Conservation (phyloP, 805 yeast genomes). For the Diddensiella transvaalensis region DNA sequence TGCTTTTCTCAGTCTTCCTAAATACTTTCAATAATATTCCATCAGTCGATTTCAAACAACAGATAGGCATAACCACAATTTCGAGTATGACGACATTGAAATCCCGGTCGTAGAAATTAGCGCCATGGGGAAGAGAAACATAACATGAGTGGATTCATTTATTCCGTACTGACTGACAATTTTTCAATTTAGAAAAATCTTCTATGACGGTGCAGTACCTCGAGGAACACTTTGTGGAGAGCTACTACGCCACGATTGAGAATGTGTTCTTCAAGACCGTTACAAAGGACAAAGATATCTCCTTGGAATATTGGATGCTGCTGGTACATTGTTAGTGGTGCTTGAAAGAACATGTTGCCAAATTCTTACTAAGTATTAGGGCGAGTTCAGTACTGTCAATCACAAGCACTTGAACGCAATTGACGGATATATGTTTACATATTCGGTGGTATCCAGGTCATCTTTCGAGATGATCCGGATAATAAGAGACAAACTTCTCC, state of each 20-base stretch:
- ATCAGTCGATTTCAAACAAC: too few relatives aligned
- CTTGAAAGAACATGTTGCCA: too few relatives aligned
- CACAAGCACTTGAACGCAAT: slow-evolving; percentile 76
- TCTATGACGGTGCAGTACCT: slow-evolving; percentile 80
- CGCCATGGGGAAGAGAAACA: too few relatives aligned
- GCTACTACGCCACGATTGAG: slow-evolving; percentile 88
- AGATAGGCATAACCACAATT: too few relatives aligned
- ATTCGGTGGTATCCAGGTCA: slow-evolving; percentile 72
- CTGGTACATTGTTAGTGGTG: too few relatives aligned
- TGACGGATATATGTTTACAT: slow-evolving; percentile 79
- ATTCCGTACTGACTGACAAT: too few relatives aligned
- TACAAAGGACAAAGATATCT: slow-evolving; percentile 72
- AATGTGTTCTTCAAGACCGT: slow-evolving; percentile 70
- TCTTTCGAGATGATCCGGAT: slow-evolving; percentile 73
- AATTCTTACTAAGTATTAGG: too few relatives aligned
- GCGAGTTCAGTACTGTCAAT: slow-evolving; percentile 76
- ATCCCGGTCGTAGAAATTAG: too few relatives aligned
- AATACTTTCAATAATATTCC: too few relatives aligned
- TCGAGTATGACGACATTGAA: too few relatives aligned
- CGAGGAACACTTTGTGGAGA: slow-evolving; percentile 83
- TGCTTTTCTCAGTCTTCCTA: too few relatives aligned
- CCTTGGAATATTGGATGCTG: slow-evolving; percentile 84
- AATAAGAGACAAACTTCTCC: slow-evolving; percentile 79
- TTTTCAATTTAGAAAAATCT: slow-evolving; percentile 57
- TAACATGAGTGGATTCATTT: too few relatives aligned